phyloP scores from a whole-genome alignment of 2,329 filamentous ascomycete genomes.

The Fonsecaea pugnacius region DNA sequence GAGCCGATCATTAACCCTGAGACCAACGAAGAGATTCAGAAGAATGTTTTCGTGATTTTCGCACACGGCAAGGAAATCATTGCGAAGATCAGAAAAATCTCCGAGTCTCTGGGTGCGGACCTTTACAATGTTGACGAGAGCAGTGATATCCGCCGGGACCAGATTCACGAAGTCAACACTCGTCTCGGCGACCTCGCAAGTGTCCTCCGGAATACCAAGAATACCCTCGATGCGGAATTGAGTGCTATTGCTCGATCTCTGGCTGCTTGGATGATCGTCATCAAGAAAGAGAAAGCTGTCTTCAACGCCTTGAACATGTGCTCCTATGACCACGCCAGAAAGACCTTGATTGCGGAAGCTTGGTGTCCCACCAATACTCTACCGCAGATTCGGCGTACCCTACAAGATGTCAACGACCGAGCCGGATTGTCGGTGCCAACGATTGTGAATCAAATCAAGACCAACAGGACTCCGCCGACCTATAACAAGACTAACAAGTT shows the following conservation, averaged over 20 bases:
- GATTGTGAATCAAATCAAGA: constrained; percentile 96
- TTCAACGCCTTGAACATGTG: constrained; percentile 95
- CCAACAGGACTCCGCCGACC: constrained; percentile 95
- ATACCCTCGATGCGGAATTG: constrained; percentile 88
- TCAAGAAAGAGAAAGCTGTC: constrained; percentile 98
- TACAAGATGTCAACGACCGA: constrained; percentile 95
- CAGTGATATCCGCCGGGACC: constrained; percentile 89
- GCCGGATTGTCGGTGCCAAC: constrained; percentile 96
- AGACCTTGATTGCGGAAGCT: constrained; percentile 95
- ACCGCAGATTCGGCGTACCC: constrained; percentile 83
- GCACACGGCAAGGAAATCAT: constrained; percentile 98
- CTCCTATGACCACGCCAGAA: constrained; percentile 92
- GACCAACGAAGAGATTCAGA: constrained; percentile 88
- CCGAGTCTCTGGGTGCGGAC: constrained; percentile 92
- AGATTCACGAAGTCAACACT: constrained; percentile 96
- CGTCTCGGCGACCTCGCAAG: constrained; percentile 88
- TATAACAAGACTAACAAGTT: constrained; percentile 99
- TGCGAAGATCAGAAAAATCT: constrained; percentile 98
- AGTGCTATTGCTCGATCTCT: constrained; percentile 90
- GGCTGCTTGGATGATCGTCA: constrained; percentile 94
- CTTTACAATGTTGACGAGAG: constrained; percentile 98
- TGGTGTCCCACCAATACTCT: constrained; percentile 96
- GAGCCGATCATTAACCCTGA: constrained; percentile 89
- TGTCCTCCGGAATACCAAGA: constrained; percentile 92
- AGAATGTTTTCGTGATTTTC: constrained; percentile 99